Conservation (phyloP, 2,329 filamentous ascomycete species). For the Monosporascus sp. region DNA sequence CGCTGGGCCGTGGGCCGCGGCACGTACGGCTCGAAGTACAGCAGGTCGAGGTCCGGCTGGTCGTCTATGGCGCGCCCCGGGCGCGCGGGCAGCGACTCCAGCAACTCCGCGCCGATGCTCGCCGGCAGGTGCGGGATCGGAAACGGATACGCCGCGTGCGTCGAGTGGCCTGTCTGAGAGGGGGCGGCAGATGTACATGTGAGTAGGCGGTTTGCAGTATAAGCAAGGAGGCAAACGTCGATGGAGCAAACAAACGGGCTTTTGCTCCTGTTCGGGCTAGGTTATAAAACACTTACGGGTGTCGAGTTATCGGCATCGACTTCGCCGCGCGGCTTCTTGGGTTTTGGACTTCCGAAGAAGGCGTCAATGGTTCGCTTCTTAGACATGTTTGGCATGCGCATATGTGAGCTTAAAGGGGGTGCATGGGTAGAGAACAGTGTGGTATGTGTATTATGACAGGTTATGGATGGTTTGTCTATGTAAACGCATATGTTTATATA, state of each 20-base stretch:
- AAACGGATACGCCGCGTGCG: constrained; percentile 44
- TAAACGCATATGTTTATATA: not conserved
- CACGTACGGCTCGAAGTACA: constrained; percentile 73
- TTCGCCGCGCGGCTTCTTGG: constrained; percentile 34
- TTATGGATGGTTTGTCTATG: not conserved
- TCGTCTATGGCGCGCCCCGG: constrained; percentile 55
- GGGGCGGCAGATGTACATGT: not conserved
- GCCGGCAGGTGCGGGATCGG: constrained; percentile 40
- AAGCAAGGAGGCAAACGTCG: no score
- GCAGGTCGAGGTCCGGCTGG: constrained; percentile 64
- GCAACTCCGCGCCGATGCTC: constrained; percentile 32
- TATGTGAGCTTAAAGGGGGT: no score
- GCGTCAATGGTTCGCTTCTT: constrained; percentile 61
- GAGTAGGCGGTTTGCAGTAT: no score
- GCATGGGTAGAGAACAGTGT: no score
- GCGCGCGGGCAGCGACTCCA: constrained; percentile 40
- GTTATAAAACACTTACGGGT: not conserved
- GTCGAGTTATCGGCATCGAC: constrained; percentile 19
- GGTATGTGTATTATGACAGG: not conserved
- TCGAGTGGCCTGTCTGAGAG: constrained; percentile 25
- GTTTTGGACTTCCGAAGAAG: constrained; percentile 53
- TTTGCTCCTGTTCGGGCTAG: no score
- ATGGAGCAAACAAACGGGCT: no score
- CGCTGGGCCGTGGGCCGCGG: constrained; percentile 47
- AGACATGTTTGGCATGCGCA: constrained; percentile 21